These are phyloP conservation scores for Vitis hybrid DNA, from an alignment of 177 flowering plant species.

Conservation along the genomic window DNA sequence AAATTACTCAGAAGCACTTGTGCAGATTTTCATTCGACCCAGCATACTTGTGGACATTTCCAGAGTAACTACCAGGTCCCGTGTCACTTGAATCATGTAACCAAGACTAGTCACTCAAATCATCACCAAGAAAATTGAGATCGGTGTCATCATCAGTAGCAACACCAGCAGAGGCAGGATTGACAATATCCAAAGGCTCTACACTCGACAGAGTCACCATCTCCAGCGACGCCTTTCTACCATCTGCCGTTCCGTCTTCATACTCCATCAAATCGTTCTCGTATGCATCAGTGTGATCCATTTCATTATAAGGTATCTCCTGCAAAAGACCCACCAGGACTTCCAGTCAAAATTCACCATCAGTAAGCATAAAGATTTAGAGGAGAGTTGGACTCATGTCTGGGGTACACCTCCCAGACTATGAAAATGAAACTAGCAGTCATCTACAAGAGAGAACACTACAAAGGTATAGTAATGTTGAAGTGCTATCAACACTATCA, in stretches of 20 bases:
- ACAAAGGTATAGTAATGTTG: neutral
- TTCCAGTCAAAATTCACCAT: neutral
- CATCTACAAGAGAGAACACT: neutral
- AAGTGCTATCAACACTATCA: no score
- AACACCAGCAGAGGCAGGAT: constrained; percentile 24
- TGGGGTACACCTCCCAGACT: no score
- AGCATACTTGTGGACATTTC: no score
- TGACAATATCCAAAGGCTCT: constrained; percentile 34
- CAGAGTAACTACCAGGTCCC: neutral
- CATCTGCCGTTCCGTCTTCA: constrained; percentile 38
- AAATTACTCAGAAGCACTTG: no score
- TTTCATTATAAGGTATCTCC: constrained; percentile 50
- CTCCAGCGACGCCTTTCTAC: constrained; percentile 36
- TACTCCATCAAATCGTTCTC: constrained; percentile 41
- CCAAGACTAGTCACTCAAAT: constrained; percentile 38
- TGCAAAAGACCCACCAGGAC: constrained; percentile 13
- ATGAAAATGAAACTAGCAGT: neutral
- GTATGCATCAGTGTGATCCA: constrained; percentile 43
- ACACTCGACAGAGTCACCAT: constrained; percentile 32
- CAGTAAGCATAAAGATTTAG: neutral
- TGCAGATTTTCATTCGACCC: no score
- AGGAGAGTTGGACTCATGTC: neutral
- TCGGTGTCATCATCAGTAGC: constrained; percentile 50
- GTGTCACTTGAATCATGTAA: neutral
- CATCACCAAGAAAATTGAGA: constrained; percentile 63